Evolutionary conservation across 2,329 filamentous ascomycete genomes (phyloP), one percentile per base, ranked within the genome.

Genomic region (Colletotrichum magnum): DNA sequence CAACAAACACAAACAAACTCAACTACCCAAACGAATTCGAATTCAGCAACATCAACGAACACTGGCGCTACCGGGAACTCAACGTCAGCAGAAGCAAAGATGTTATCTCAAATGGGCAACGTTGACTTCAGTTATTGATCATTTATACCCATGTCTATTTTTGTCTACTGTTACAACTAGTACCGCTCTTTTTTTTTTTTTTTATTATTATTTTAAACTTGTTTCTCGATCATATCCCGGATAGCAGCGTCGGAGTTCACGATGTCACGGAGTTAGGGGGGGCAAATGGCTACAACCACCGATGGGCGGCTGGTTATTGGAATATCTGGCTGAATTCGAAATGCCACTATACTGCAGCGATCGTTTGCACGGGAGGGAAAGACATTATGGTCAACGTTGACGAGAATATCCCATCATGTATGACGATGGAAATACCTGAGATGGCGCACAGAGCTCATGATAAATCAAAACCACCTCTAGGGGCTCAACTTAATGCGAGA

Each of bases 121-220:
- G 86, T 91, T 73, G 88, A 91, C 79, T 88, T 91, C 72, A 89
- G 85, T 78, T 90, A 90, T 74, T 91, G 81, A 86, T 48, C 56
- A 56, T 71, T 73, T 65, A 73, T 66, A 68, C 58, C 65, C 59
- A 68, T 58, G 64, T 60, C 48, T 62, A 64, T 69, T 68, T 69
- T 50, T 72, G 65, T 68, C 64, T 64, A 47, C 60, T 68, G 56
- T 64, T 68, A 65, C 58, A 51, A 63, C 58, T 56, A 63, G 26
- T 70, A 64, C 63, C 68, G 58, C 45, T 65, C 61, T 71, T 62
- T 68, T 58, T 64, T 59, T 50, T 6, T 28, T 28, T 28, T 7
- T 36, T 36, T 36, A 24, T 1, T 36, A 24, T 1, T 36, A 36
- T 36, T 36, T 36, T 36, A 10, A 36, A 61, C 51, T 59, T 51